These are phyloP conservation scores for Pilasporangium apinafurcum DNA, from an alignment of 352 stramenopile genomes.

Conservation along the genomic window DNA sequence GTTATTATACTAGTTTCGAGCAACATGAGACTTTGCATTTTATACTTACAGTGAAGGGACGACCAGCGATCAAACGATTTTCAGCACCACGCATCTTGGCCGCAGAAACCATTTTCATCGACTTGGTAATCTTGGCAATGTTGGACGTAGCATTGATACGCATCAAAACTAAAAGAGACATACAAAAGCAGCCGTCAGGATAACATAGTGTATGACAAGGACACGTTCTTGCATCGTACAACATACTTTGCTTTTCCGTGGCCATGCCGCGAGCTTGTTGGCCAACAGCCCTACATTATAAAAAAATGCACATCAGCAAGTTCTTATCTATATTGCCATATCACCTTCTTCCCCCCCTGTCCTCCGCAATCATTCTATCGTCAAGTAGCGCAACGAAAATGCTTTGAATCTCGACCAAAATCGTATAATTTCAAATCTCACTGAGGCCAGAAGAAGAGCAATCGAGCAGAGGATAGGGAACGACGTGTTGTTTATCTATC, in stretches of 20 bases:
- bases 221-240: not conserved
- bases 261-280: slow-evolving; percentile 93
- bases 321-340: not conserved
- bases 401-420: not conserved
- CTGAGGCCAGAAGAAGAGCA: not conserved
- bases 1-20: no score
- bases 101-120: slow-evolving; percentile 99
- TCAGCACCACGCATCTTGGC: slow-evolving; percentile 98
- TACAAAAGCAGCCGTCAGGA: not conserved
- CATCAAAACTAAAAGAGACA: slow-evolving; percentile 67
- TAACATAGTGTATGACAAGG: not conserved
- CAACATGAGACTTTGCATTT: no score
- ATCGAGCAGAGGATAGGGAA: no score
- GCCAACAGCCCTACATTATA: slow-evolving; percentile 39
- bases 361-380: no score
- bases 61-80: slow-evolving; percentile 74
- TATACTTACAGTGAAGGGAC: slow-evolving; percentile 68
- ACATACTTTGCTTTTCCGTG: slow-evolving; percentile 97
- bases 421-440: no score
- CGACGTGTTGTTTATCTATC: no score
- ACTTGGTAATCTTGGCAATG: slow-evolving; percentile 99
- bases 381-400: no score
- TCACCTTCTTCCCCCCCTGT: not conserved
- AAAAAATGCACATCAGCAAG: slow-evolving; percentile 3
- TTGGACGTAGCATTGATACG: slow-evolving; percentile 98